phyloP scores from a whole-genome alignment of 495 filamentous ascomycete species.

The Hyphodiscus hymeniophilus region DNA sequence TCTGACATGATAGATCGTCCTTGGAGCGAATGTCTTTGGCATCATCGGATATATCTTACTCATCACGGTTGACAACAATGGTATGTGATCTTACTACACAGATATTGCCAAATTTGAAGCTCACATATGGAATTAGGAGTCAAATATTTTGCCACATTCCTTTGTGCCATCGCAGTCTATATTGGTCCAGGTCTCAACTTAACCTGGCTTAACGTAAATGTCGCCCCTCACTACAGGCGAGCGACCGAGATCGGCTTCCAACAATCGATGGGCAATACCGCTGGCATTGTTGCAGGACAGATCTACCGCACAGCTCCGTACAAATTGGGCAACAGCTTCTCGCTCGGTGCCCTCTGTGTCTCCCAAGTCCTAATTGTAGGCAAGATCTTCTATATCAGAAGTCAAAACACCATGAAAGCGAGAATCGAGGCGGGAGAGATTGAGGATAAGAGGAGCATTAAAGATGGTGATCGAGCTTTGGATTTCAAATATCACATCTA shows the following conservation, averaged over 20 bases:
- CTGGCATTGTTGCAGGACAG: conserved; percentile 45
- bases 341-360: conserved; percentile 34
- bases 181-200: conserved; percentile 42
- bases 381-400: conserved; percentile 34
- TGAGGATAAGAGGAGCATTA: conserved; percentile 35
- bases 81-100: no score
- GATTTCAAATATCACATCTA: conserved; percentile 44
- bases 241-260: conserved; percentile 48
- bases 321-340: conserved; percentile 40
- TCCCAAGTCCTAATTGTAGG: conserved; percentile 29
- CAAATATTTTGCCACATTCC: conserved; percentile 48
- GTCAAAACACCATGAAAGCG: conserved; percentile 34
- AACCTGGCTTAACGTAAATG: conserved; percentile 50
- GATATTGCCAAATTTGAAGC: not conserved
- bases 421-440: conserved; percentile 32
- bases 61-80: conserved; percentile 27
- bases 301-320: conserved; percentile 45
- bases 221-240: conserved; percentile 48
- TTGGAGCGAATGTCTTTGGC: conserved; percentile 35
- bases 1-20: conserved; percentile 27
- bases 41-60: conserved; percentile 46
- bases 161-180: conserved; percentile 44
- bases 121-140: no score
- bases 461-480: conserved; percentile 37
- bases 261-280: conserved; percentile 46